Evolutionary conservation across 768 basidiomycete species (phyloP).

Genomic region (Sutorius australiensis): DNA sequence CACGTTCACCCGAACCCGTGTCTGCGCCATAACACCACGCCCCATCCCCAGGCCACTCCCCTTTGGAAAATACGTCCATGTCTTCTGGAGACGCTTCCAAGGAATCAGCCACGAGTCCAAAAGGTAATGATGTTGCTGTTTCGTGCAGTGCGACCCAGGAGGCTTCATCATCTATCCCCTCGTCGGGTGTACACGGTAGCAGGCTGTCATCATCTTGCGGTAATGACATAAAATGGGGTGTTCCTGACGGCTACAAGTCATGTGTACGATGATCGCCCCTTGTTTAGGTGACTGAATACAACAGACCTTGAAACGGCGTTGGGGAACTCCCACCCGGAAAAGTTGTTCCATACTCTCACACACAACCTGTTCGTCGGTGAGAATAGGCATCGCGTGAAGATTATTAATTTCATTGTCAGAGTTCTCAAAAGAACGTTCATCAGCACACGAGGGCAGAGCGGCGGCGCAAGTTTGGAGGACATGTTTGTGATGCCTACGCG

Average conservation of each 20-base stretch:
- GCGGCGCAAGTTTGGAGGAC: constrained; percentile 29
- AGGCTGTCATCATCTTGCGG: constrained; percentile 22
- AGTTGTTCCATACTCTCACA: constrained; percentile 42
- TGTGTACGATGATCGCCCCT: constrained; percentile 1
- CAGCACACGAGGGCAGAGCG: constrained; percentile 24
- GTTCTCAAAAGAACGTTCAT: constrained; percentile 1
- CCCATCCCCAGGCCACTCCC: constrained; percentile 14
- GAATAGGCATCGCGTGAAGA: neutral
- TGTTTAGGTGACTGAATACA: constrained; percentile 1
- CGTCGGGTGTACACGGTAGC: constrained; percentile 11
- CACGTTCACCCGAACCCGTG: neutral
- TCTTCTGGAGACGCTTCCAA: constrained; percentile 8
- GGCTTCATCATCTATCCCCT: neutral
- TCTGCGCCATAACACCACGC: constrained; percentile 13
- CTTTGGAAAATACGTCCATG: constrained; percentile 14
- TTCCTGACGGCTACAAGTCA: constrained; percentile 16
- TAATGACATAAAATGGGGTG: constrained; percentile 4
- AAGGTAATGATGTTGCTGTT: constrained; percentile 5
- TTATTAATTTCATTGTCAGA: constrained; percentile 14
- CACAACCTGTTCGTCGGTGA: constrained; percentile 38
- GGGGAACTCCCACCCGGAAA: constrained; percentile 40
- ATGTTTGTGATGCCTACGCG: constrained; percentile 22
- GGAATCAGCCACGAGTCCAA: neutral
- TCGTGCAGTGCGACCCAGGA: constrained; percentile 19
- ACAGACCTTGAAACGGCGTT: constrained; percentile 47